These are phyloP conservation scores for Knufia fluminis DNA, from an alignment of 2,329 filamentous ascomycete species.

Conservation along the genomic window DNA sequence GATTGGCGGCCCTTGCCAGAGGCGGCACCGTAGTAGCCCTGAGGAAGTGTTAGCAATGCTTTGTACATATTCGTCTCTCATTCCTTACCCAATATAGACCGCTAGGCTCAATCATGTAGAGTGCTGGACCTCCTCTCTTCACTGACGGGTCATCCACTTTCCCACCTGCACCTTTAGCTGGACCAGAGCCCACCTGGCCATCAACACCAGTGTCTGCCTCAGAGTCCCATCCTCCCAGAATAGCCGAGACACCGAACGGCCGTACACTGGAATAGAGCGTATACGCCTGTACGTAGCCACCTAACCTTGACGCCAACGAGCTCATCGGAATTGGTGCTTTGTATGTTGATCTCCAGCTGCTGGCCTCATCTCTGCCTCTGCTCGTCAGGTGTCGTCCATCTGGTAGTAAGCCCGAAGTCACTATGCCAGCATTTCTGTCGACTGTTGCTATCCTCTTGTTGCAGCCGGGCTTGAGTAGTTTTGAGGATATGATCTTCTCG, in stretches of 20 bases:
- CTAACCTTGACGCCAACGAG: conserved; percentile 85
- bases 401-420: conserved; percentile 84
- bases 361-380: conserved; percentile 86
- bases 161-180: conserved; percentile 69
- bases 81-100: conserved; percentile 75
- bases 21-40: conserved; percentile 94
- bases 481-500: conserved; percentile 93
- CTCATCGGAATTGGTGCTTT: conserved; percentile 86
- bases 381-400: conserved; percentile 93
- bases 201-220: conserved; percentile 79
- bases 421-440: conserved; percentile 86
- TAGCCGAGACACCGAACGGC: conserved; percentile 92
- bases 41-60: conserved; percentile 3
- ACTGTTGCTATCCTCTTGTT: conserved; percentile 97
- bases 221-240: conserved; percentile 87
- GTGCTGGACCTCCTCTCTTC: conserved; percentile 76
- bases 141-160: conserved; percentile 54
- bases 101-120: conserved; percentile 99
- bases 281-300: conserved; percentile 92
- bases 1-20: conserved; percentile 95
- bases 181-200: conserved; percentile 78
- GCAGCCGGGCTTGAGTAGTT: conserved; percentile 85
- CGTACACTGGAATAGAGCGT: conserved; percentile 95
- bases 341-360: conserved; percentile 84
- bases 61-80: not conserved